These are phyloP conservation scores for Exophiala sp. DNA, from an alignment of 2,329 filamentous ascomycete genomes.

Conservation along the genomic window DNA sequence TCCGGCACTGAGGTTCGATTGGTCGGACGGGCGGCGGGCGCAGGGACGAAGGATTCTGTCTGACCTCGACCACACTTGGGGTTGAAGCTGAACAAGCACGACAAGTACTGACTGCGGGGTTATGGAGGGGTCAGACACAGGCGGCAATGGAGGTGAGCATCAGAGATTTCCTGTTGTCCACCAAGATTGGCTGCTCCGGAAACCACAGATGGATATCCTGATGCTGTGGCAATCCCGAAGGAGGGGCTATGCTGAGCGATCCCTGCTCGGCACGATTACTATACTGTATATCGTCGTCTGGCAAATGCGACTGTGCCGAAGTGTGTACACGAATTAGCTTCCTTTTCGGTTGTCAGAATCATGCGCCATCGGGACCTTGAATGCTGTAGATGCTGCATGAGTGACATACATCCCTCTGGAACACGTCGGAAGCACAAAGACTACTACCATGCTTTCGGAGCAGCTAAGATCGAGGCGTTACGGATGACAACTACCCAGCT, in stretches of 20 bases:
- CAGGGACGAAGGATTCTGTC: conserved; percentile 9
- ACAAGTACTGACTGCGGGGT: conserved; percentile 14
- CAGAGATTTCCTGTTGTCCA: background rate
- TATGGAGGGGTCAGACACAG: conserved; percentile 1
- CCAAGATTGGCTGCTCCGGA: background rate
- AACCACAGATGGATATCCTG: background rate
- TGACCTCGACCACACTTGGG: conserved; percentile 8
- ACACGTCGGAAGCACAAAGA: no score
- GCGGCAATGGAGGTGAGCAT: background rate
- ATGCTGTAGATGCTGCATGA: no score
- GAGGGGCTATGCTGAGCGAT: conserved; percentile 1
- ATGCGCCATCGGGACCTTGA: no score
- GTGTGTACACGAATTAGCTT: background rate
- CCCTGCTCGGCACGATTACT: background rate
- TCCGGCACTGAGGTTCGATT: conserved; percentile 5
- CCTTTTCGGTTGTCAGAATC: no score
- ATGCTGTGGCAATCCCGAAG: conserved; percentile 4
- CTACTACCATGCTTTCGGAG: no score
- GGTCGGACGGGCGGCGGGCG: conserved; percentile 10
- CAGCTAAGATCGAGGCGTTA: background rate
- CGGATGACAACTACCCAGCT: background rate
- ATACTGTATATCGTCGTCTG: background rate
- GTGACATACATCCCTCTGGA: no score
- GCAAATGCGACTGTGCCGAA: background rate
- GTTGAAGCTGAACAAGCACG: no score